Base-by-base conservation (phyloP, 2,329 filamentous ascomycete species). In the Blastomyces percursus region DNA sequence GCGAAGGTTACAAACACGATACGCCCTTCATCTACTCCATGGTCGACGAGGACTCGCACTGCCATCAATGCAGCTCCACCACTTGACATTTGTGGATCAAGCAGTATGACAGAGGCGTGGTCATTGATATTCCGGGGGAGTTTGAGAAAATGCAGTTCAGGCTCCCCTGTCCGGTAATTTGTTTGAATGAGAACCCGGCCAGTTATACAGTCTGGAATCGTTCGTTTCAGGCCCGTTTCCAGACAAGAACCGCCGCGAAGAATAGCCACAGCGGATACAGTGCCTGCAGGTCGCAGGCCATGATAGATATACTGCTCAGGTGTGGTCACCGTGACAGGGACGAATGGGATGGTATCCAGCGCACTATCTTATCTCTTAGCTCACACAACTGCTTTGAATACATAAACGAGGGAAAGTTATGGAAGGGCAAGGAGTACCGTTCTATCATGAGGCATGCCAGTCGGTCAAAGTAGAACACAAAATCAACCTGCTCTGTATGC, bases 391-490 rank as follows among this genome's bases (percentile, higher is more conserved):
- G 27, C 2, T 16, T 56, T 56, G 16, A 7, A 7, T n/a, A 14
- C 2, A 42, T 2, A 27, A 42, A 14, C 1, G 5, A 3, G 19
- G 42, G 35, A 60, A 38, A n/a, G 12, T 21, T 3, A 12, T 40
- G 21, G 11, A 30, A 40, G 42, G 14, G 1, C 16, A 19, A 24
- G 16, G 19, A 66, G 61, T 76, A 82, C 71, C 77, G 82, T 74
- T 97, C 93, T 56, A 97, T 84, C 32, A 97, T 80, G 60, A 96
- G 80, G n/a, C 89, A 85, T 1, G 90, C 86, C 46, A 97, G 80
- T 46, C 94, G 85, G 75, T 99, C 91, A 74, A 97, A 96, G 76
- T 97, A 97, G 76, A 97, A 97, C 65, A 96, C 90, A 73, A 96
- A 97, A 69, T 97, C 92, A 72, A 96, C 93, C 51, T 90, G 83